Conservation (phyloP, 345 rosid species). For the Eucalyptus pauciflora region DNA sequence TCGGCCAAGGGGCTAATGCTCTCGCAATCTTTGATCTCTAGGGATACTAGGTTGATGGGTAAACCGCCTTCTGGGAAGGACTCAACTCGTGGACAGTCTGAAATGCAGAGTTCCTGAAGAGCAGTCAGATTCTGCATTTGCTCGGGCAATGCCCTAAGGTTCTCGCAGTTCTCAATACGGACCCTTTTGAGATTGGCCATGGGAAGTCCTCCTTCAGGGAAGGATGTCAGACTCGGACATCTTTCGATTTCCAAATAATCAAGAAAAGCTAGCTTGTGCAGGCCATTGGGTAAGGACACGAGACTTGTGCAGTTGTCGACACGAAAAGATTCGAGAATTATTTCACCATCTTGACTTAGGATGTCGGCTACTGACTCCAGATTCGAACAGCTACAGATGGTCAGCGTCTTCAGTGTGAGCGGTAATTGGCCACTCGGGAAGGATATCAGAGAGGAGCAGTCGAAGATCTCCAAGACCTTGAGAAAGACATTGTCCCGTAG, state of each 20-base stretch:
- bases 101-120: conserved; percentile 2
- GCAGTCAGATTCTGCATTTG: neutral
- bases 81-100: neutral
- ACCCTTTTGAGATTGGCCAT: neutral
- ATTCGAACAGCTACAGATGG: neutral
- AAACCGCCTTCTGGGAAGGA: conserved; percentile 15
- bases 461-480: neutral
- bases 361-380: conserved; percentile 2
- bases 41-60: conserved; percentile 1
- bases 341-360: neutral
- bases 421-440: neutral
- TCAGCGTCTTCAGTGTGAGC: neutral
- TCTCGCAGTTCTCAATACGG: neutral
- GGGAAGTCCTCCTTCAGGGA: conserved; percentile 5
- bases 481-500: neutral
- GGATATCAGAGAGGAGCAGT: conserved; percentile 7
- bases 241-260: neutral
- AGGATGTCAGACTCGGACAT: conserved; percentile 4
- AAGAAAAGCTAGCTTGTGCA: conserved; percentile 5
- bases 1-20: neutral
- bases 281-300: neutral
- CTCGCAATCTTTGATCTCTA: conserved; percentile 2
- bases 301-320: neutral
- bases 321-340: neutral
- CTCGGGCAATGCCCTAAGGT: conserved; percentile 1